Conservation (phyloP, 2,329 filamentous ascomycete genomes). For the Sclerotinia minor region DNA sequence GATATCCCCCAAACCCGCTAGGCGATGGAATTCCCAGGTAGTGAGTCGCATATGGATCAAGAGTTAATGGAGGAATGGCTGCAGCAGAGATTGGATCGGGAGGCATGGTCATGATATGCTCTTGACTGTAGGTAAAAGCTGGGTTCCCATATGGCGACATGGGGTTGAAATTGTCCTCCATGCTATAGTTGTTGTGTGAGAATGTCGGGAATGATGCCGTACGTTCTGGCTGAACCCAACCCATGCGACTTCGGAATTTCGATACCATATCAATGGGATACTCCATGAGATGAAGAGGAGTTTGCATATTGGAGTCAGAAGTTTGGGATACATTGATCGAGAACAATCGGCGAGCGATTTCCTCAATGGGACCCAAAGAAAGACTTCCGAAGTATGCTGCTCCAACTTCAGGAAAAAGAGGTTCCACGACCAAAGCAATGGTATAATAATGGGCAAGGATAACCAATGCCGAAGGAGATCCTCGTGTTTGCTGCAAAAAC, state of each 20-base stretch:
- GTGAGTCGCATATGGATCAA: constrained; percentile 55
- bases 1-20: constrained; percentile 52
- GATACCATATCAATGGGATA: constrained; percentile 68
- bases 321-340: constrained; percentile 63
- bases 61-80: constrained; percentile 55
- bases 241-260: constrained; percentile 69
- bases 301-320: constrained; percentile 58
- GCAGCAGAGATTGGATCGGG: constrained; percentile 49
- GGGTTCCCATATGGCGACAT: constrained; percentile 58
- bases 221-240: constrained; percentile 61
- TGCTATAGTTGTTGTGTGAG: constrained; percentile 55
- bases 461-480: constrained; percentile 75
- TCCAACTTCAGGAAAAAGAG: constrained; percentile 87
- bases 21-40: constrained; percentile 66
- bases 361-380: constrained; percentile 77
- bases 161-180: constrained; percentile 48
- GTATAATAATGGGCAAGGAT: constrained; percentile 86
- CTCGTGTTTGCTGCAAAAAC: constrained; percentile 74
- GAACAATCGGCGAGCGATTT: constrained; percentile 76
- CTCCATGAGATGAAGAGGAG: constrained; percentile 68
- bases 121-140: constrained; percentile 63
- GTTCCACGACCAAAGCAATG: constrained; percentile 81
- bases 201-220: constrained; percentile 64
- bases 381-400: constrained; percentile 84
- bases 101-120: constrained; percentile 59